phyloP scores from a whole-genome alignment of 305 asterid species.

The Solanum hybrid region DNA sequence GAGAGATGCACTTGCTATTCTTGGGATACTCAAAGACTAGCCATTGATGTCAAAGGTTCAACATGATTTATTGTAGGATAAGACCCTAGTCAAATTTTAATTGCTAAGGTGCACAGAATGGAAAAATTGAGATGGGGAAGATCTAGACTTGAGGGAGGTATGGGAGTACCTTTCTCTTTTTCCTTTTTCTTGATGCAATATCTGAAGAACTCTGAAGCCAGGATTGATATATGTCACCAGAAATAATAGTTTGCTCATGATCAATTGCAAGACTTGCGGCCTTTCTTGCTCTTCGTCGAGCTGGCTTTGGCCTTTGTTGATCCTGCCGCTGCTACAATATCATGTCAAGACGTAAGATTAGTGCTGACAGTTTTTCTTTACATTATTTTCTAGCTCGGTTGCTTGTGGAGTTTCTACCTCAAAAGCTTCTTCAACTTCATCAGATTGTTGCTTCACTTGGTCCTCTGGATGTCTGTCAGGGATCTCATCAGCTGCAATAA shows the following conservation, averaged over 20 bases:
- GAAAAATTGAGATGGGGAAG: background rate
- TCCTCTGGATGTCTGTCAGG: conserved; percentile 44
- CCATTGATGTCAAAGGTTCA: background rate
- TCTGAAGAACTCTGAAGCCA: conserved; percentile 72
- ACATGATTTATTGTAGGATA: background rate
- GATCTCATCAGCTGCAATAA: conserved; percentile 58
- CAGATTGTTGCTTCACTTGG: conserved; percentile 32
- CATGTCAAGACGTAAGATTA: background rate
- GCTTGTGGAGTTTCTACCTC: conserved; percentile 38
- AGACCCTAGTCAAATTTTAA: background rate
- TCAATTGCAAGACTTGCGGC: conserved; percentile 40
- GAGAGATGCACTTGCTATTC: background rate
- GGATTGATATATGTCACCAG: conserved; percentile 66
- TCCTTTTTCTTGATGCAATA: conserved; percentile 43
- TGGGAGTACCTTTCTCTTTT: conserved; percentile 40
- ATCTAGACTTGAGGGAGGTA: background rate
- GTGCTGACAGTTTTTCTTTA: background rate
- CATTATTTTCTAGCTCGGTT: background rate
- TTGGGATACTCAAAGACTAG: background rate
- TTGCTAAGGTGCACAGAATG: background rate
- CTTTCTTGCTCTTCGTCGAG: conserved; percentile 42
- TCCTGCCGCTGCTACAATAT: conserved; percentile 24
- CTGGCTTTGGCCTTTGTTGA: conserved; percentile 26
- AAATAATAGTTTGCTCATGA: conserved; percentile 58
- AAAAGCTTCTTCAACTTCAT: conserved; percentile 33